A percentile compares a stretch with the other conserved stretches of the same genome.
Conservation (phyloP, 768 basidiomycete genomes). For the Suillus subalutaceus region DNA sequence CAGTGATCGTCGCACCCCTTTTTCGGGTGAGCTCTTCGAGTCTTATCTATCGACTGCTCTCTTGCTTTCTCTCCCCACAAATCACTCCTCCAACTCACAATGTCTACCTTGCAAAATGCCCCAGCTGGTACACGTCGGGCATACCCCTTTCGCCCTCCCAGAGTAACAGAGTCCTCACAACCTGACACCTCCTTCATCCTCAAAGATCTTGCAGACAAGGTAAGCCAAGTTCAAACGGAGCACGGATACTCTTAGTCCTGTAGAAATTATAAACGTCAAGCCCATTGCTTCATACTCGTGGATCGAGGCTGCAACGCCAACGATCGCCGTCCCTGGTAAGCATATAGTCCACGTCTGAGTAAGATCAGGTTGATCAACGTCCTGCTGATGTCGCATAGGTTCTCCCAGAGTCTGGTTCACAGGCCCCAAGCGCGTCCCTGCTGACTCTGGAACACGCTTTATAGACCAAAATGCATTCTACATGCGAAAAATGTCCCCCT, state of each 20-base stretch:
- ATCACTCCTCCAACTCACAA: not conserved
- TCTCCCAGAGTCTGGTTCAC: constrained; percentile 62
- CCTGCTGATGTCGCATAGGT: constrained; percentile 39
- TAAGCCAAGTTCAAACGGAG: constrained; percentile 24
- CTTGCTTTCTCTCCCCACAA: not conserved
- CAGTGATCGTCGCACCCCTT: constrained; percentile 1
- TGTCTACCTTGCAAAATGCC: not conserved
- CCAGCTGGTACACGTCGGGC: not conserved
- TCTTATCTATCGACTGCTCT: constrained; percentile 1
- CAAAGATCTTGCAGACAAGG: constrained; percentile 23
- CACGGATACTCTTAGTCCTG: constrained; percentile 11
- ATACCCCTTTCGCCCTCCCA: not conserved
- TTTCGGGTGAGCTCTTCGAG: not conserved
- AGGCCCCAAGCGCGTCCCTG: constrained; percentile 54
- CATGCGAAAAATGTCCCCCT: constrained; percentile 41
- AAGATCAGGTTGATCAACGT: not conserved
- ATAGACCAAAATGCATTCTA: constrained; percentile 62
- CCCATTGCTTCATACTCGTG: constrained; percentile 59
- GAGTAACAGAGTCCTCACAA: not conserved
- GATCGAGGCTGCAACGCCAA: constrained; percentile 44
- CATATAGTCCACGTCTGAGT: not conserved
- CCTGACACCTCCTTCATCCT: constrained; percentile 20
- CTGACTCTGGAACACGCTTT: constrained; percentile 52
- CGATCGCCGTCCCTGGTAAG: constrained; percentile 55
- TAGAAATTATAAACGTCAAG: constrained; percentile 42